Evolutionary conservation across 108 stramenopile genomes (phyloP).

Genomic region (Chaetoceros tenuissimus): DNA sequence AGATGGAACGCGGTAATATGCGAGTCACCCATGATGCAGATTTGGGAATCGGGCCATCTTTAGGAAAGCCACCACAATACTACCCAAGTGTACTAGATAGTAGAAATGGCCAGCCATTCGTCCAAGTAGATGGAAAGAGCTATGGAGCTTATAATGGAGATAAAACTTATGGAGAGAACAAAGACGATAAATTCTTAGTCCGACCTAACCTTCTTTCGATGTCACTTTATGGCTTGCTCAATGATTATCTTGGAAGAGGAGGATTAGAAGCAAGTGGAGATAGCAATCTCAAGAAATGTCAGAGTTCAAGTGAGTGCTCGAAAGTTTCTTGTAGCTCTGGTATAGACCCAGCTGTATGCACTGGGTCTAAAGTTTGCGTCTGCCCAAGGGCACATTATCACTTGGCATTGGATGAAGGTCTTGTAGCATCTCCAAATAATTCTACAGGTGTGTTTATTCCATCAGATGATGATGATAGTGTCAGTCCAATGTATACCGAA

Average conservation of each 20-base stretch:
- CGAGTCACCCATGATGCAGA: constrained; percentile 38
- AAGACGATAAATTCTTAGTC: constrained; percentile 45
- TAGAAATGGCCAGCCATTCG: constrained; percentile 69
- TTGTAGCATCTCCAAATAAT: constrained; percentile 47
- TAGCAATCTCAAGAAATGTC: constrained; percentile 22
- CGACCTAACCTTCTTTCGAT: constrained; percentile 52
- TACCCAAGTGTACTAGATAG: constrained; percentile 60
- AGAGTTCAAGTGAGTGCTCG: constrained; percentile 41
- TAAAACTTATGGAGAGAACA: constrained; percentile 44
- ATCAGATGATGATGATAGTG: constrained; percentile 41
- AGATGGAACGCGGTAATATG: constrained; percentile 48
- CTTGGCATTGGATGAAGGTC: constrained; percentile 65
- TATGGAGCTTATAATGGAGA: constrained; percentile 65
- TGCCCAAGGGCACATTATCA: constrained; percentile 71
- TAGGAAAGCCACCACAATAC: constrained; percentile 66
- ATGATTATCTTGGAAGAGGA: constrained; percentile 67
- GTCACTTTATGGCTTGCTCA: constrained; percentile 56
- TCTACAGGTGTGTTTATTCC: constrained; percentile 51
- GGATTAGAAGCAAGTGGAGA: constrained; percentile 12
- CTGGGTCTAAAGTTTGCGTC: constrained; percentile 49
- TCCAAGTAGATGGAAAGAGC: constrained; percentile 44
- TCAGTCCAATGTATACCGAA: constrained; percentile 72
- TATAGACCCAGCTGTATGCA: constrained; percentile 45
- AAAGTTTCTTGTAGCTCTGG: constrained; percentile 55
- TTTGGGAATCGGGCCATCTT: constrained; percentile 31